A percentile compares a stretch with the other conserved stretches of the same genome.
Evolutionary conservation across 177 flowering plant genomes (phyloP).

Genomic region (Vitis hybrid): DNA sequence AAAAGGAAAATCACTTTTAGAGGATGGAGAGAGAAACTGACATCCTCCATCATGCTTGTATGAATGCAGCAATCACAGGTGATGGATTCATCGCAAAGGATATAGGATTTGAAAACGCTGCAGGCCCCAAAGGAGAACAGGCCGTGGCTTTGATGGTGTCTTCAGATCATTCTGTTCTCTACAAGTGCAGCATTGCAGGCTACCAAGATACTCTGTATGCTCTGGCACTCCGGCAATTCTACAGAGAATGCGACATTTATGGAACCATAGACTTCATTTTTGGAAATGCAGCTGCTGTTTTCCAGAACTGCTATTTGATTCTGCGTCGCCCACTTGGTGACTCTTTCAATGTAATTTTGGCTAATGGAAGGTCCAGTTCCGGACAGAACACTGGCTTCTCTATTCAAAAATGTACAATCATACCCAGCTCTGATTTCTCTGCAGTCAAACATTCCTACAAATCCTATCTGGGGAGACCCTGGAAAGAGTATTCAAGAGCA

Average conservation of each 20-base stretch:
- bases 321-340: slow-evolving; percentile 34
- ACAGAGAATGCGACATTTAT: slow-evolving; percentile 54
- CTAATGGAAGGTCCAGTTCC: slow-evolving; percentile 54
- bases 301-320: slow-evolving; percentile 47
- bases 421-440: slow-evolving; percentile 27
- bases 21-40: too few relatives aligned
- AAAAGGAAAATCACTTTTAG: too few relatives aligned
- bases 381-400: slow-evolving; percentile 65
- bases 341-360: slow-evolving; percentile 44
- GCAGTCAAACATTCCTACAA: slow-evolving; percentile 19
- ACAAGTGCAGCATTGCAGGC: slow-evolving; percentile 52
- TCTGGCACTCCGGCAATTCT: slow-evolving; percentile 51
- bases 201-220: slow-evolving; percentile 71
- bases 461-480: slow-evolving; percentile 61
- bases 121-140: slow-evolving; percentile 53
- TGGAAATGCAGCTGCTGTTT: slow-evolving; percentile 59
- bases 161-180: slow-evolving; percentile 52
- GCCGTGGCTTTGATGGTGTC: slow-evolving; percentile 51
- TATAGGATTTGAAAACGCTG: slow-evolving; percentile 62
- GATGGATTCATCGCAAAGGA: slow-evolving; percentile 60
- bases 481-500: slow-evolving; percentile 57
- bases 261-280: slow-evolving; percentile 70
- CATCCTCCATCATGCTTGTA: neutral
- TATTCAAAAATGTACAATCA: slow-evolving; percentile 44
- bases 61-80: slow-evolving; percentile 46